A percentile compares a stretch with the other conserved stretches of the same genome.
Conservation (phyloP, 805 yeast species). For the Hanseniaspora guilliermondii region DNA sequence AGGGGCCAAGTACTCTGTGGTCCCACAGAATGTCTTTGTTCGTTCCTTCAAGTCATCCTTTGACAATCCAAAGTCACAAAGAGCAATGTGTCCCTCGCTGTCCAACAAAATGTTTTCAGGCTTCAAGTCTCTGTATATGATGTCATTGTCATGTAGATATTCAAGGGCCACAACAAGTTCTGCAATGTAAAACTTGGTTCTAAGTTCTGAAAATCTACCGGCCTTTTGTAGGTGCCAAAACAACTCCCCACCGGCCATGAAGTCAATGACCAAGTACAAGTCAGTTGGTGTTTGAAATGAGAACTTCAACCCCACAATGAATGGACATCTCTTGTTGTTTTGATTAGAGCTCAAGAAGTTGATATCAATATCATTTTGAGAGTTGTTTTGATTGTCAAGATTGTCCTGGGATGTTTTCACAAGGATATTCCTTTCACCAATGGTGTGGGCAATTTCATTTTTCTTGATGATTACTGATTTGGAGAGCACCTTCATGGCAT, state of each 20-base stretch:
- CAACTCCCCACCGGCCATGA: conserved; percentile 96
- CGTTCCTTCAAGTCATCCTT: conserved; percentile 85
- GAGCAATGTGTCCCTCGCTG: conserved; percentile 93
- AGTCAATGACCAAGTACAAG: conserved; percentile 86
- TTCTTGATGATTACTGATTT: conserved; percentile 92
- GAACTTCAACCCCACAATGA: conserved; percentile 89
- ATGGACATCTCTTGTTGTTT: conserved; percentile 62
- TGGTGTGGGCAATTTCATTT: conserved; percentile 95
- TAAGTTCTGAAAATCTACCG: conserved; percentile 81
- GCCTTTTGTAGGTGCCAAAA: conserved; percentile 96
- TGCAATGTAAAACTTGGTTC: conserved; percentile 95
- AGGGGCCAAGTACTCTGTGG: conserved; percentile 96
- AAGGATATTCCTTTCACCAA: conserved; percentile 89
- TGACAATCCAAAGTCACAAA: conserved; percentile 93
- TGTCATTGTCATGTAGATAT: conserved; percentile 88
- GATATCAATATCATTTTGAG: neutral
- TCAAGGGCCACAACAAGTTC: conserved; percentile 87
- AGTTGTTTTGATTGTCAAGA: neutral
- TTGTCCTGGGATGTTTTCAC: conserved; percentile 62
- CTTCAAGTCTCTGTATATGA: conserved; percentile 90
- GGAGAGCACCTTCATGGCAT: conserved; percentile 94
- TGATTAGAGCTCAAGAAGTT: neutral
- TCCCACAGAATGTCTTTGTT: conserved; percentile 95
- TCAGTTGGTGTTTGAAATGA: conserved; percentile 93
- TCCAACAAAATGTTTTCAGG: conserved; percentile 93